A percentile compares a stretch with the other conserved stretches of the same genome.
These are phyloP conservation scores for Fraxinus cuspidata DNA, from an alignment of 257 asterid species.

Conservation along the genomic window DNA sequence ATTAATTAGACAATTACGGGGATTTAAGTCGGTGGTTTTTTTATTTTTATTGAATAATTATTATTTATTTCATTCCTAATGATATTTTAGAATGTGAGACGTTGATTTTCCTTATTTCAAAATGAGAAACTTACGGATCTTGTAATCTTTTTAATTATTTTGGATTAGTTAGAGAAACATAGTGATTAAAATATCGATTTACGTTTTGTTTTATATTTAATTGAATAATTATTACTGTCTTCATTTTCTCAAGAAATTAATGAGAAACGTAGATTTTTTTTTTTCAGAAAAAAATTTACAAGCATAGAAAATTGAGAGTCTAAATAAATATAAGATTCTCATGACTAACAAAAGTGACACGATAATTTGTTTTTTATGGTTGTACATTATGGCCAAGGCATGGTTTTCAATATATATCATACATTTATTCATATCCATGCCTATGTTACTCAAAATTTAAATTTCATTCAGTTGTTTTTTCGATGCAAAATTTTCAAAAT, in stretches of 20 bases:
- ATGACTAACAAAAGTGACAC: neutral
- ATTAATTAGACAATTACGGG: slow-evolving; percentile 13
- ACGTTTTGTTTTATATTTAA: slow-evolving; percentile 13
- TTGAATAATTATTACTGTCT: slow-evolving; percentile 7
- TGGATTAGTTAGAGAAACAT: slow-evolving; percentile 35
- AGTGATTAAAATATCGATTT: slow-evolving; percentile 30
- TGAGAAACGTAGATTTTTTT: neutral
- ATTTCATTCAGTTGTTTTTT: neutral
- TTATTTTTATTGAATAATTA: neutral
- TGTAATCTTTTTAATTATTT: neutral
- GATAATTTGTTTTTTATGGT: neutral
- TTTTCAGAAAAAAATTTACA: neutral
- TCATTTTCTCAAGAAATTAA: slow-evolving; percentile 1
- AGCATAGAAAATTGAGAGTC: neutral
- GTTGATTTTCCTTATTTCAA: neutral
- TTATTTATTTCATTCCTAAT: neutral
- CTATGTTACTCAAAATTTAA: neutral
- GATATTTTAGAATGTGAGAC: neutral
- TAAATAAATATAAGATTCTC: neutral
- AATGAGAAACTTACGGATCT: slow-evolving; percentile 19
- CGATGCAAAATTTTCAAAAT: neutral
- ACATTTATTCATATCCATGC: neutral
- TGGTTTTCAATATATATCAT: neutral
- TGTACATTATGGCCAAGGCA: neutral
- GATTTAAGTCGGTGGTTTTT: neutral